Evolutionary conservation across 1,284 basidiomycete genomes (phyloP).

Genomic region (Rhodotorula sp.): DNA sequence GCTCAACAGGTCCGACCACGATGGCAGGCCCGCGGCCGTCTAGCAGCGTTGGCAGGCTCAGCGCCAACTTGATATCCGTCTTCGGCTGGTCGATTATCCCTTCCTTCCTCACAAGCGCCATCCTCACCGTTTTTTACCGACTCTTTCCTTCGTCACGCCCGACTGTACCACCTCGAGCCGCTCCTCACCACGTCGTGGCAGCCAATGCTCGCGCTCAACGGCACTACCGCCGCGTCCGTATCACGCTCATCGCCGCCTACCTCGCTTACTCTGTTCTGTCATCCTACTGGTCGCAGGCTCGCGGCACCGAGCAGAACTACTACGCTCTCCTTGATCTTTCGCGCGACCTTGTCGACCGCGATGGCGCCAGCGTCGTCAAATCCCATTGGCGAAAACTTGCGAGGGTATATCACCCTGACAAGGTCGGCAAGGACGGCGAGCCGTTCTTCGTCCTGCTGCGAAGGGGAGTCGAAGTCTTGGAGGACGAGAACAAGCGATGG

Average conservation of each 20-base stretch:
- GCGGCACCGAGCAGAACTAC: slow-evolving; percentile 24
- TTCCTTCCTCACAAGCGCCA: slow-evolving; percentile 18
- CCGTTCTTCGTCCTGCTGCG: slow-evolving; percentile 36
- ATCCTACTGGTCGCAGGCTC: slow-evolving; percentile 14
- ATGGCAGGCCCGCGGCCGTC: not conserved
- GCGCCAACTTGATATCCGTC: slow-evolving; percentile 29
- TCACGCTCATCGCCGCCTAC: slow-evolving; percentile 28
- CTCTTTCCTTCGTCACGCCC: slow-evolving; percentile 25
- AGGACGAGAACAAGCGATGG: slow-evolving; percentile 36
- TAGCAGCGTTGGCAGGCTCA: slow-evolving; percentile 8
- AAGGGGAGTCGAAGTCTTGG: slow-evolving; percentile 32
- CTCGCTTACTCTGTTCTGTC: slow-evolving; percentile 29
- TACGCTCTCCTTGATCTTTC: slow-evolving; percentile 37
- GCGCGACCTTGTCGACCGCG: slow-evolving; percentile 22
- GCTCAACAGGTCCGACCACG: not conserved
- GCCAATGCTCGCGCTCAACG: slow-evolving; percentile 9
- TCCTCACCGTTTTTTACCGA: slow-evolving; percentile 30
- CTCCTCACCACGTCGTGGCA: slow-evolving; percentile 8
- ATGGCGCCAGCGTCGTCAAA: slow-evolving; percentile 24
- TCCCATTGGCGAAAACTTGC: slow-evolving; percentile 36
- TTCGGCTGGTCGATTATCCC: slow-evolving; percentile 34
- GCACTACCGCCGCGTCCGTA: slow-evolving; percentile 23
- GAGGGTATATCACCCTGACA: slow-evolving; percentile 41
- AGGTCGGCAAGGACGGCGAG: slow-evolving; percentile 33
- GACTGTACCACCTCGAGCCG: slow-evolving; percentile 10